Evolutionary conservation across 208 protist species (phyloP), one percentile per base, ranked within the genome.

Genomic region (Wallacemonas sp.): DNA sequence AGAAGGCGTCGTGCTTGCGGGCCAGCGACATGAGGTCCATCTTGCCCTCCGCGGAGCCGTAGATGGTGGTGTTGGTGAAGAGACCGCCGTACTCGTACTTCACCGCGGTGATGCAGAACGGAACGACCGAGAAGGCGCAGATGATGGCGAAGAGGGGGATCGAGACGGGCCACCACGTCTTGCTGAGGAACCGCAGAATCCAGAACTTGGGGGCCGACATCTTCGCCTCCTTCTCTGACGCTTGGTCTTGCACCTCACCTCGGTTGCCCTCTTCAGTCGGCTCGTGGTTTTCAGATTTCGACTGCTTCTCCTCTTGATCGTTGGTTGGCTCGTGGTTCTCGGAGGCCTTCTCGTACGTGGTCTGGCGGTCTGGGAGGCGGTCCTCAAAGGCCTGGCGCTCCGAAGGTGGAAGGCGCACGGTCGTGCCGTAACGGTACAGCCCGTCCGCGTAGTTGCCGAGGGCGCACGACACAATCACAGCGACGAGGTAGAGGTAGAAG

Each of bases 401-500:
- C 4, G 47, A 55, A 16, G 47, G 47, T 55, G 57, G 57, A 4
- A 62, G 57, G 2, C 61, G 61, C 49, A 26, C 17, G 0, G 65
- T 64, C 9, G 70, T 76, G 60, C 55, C 61, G 36, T 61, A 68
- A 12, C 68, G 65, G 52, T 63, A 81, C 0, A 64, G 3, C 1
- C 19, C 55, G 1, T 48, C 71, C 16, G 69, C 68, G 32, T 82
- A 82, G 43, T 78, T 78, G 12, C 76, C 76, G 2, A 60, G 2
- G 14, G 68, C 23, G 36, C 78, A 71, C 29, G 72, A 78, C 1
- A 69, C n/a, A 36, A 72, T 32, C 8, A 72, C 74, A 24, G 76
- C 48, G 11, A 36, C 27, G 23, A 82, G 16, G 36, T 78, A 82
- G 5, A 71, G n/a, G 23, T 78, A 78, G 48, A 72, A 78, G 9